A percentile compares a stretch with the other conserved stretches of the same genome.
Evolutionary conservation across 805 yeast species (phyloP).

Genomic region (Hanseniaspora jakobsenii): DNA sequence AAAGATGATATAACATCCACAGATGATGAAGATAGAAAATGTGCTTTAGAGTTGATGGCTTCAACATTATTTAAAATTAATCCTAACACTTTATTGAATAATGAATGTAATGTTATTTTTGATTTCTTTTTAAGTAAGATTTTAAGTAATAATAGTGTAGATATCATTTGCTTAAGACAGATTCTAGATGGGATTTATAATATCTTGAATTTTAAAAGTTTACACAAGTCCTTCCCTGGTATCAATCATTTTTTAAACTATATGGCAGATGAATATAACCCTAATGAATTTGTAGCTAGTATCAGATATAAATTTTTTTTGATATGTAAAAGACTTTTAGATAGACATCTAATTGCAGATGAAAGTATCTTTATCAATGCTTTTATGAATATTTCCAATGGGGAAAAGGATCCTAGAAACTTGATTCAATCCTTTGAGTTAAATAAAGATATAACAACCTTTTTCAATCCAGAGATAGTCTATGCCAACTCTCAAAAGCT

Average conservation of each 20-base stretch:
- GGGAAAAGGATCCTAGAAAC: conserved; percentile 92
- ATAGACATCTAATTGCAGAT: conserved; percentile 10
- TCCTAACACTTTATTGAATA: conserved; percentile 26
- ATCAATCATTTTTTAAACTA: conserved; percentile 26
- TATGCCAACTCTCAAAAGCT: conserved; percentile 45
- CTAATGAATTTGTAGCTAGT: conserved; percentile 48
- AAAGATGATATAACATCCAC: conserved; percentile 56
- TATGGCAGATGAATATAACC: conserved; percentile 36
- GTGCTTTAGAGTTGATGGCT: conserved; percentile 37
- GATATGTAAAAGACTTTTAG: conserved; percentile 33
- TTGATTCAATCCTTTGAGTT: conserved; percentile 56
- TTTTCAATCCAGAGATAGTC: conserved; percentile 31
- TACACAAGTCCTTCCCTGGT: conserved; percentile 19
- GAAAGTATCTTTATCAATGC: conserved; percentile 35
- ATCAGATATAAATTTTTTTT: conserved; percentile 49
- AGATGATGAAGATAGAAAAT: conserved; percentile 39
- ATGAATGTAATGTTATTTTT: conserved; percentile 32
- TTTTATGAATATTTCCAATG: conserved; percentile 58
- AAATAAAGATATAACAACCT: conserved; percentile 36
- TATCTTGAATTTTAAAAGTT: conserved; percentile 39
- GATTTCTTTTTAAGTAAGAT: conserved; percentile 54
- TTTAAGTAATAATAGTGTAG: conserved; percentile 34
- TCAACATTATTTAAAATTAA: conserved; percentile 28
- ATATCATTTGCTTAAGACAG: conserved; percentile 40
- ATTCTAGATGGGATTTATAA: conserved; percentile 44